These are phyloP conservation scores for Cryptococcus sp. DNA, from an alignment of 1,284 basidiomycete genomes.

Conservation along the genomic window DNA sequence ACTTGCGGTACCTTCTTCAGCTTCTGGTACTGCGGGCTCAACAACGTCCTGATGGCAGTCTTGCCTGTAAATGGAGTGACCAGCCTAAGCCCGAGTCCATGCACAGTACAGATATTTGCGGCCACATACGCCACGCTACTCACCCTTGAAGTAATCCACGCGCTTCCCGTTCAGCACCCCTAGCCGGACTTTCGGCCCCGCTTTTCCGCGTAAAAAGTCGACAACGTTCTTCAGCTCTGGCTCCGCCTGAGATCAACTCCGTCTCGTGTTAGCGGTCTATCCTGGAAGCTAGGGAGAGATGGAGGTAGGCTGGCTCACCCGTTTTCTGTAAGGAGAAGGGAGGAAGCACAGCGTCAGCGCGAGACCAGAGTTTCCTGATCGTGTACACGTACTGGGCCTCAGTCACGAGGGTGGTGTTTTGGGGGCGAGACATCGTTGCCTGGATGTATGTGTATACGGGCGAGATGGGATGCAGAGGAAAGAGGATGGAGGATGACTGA, in stretches of 20 bases:
- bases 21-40: slow-evolving; percentile 87
- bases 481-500: too few relatives aligned
- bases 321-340: slow-evolving; percentile 19
- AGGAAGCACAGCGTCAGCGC: neutral
- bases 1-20: slow-evolving; percentile 78
- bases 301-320: slow-evolving; percentile 13
- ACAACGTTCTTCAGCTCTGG: slow-evolving; percentile 73
- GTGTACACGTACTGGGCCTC: neutral
- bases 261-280: neutral
- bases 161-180: slow-evolving; percentile 93
- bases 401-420: neutral
- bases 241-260: slow-evolving; percentile 55
- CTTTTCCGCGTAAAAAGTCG: slow-evolving; percentile 76
- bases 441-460: neutral
- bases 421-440: neutral
- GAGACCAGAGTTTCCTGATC: too few relatives aligned
- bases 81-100: neutral
- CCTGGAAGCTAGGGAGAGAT: neutral
- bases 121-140: slow-evolving; percentile 27
- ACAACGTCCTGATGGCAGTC: slow-evolving; percentile 83
- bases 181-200: slow-evolving; percentile 83
- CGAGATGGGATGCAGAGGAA: too few relatives aligned
- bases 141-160: slow-evolving; percentile 96
- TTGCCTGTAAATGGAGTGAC: slow-evolving; percentile 61
- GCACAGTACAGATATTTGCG: neutral